Base-by-base conservation (phyloP, 2,329 filamentous ascomycete species). In the Alternaria atra region DNA sequence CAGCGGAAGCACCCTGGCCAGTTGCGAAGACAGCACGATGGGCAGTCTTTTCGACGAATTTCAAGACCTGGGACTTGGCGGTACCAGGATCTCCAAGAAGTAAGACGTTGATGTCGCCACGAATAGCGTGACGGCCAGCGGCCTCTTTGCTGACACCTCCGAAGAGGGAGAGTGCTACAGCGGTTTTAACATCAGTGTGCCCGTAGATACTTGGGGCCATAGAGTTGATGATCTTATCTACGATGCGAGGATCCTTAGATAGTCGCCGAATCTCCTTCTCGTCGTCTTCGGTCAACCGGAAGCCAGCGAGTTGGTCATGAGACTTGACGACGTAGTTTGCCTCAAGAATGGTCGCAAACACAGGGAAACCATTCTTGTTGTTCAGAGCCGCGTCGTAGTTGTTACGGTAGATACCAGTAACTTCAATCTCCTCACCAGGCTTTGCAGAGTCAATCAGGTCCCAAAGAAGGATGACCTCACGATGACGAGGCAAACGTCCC, bases 171-270 rank as follows among this genome's bases (percentile, higher is more conserved):
- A 98, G 85, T 0, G 95, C 94, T 20, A 98, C 90, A 0, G 95
- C 95, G 3, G 95, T 99, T 84, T 99, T 99, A 84, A 99, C 93
- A 73, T 99, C 95, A 2, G 87, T 90, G 76, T 99, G 95, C 1
- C 95, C 95, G 76, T 98, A 99, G 74, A 99, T 99, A 76, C 93
- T 97, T 0, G 95, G 95, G 0, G 95, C 95, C 60, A 99, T 96
- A 1, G 94, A 97, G 76, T 90, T 87, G 76, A 99, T 87, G 64
- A 99, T 89, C 82, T 94, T 97, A 73, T 99, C 94, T 5, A 98
- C 86, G 66, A 99, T 95, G 67, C 92, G 90, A 2, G 93, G 93
- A 67, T 99, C 95, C 57, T 91, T 90, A 8, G 93, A 90, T n/a
- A 99, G 84, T 58, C 89, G 88, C 65, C 94, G 91, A 68, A 99